These are phyloP conservation scores for Termitomyces sp. DNA, from an alignment of 768 basidiomycete genomes.

Conservation along the genomic window DNA sequence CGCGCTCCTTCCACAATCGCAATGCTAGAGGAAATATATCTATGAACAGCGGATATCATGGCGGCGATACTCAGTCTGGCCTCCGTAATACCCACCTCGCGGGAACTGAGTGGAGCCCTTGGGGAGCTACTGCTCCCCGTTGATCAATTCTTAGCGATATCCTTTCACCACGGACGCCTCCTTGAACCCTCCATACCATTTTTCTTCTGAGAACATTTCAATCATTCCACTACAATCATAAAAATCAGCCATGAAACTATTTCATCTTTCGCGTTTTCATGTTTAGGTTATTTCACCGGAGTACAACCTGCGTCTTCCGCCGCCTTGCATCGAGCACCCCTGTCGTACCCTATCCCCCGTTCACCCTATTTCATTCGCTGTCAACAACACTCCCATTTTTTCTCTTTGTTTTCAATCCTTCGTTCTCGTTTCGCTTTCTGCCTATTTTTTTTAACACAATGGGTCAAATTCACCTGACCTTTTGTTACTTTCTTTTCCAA, in stretches of 20 bases:
- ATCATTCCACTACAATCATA: conserved; percentile 9
- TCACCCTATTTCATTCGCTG: conserved; percentile 9
- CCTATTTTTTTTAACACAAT: not conserved
- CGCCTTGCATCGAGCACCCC: conserved; percentile 4
- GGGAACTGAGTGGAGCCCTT: conserved; percentile 28
- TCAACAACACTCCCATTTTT: not conserved
- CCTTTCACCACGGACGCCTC: conserved; percentile 5
- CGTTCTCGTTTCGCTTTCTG: not conserved
- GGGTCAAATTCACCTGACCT: not conserved
- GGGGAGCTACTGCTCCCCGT: conserved; percentile 20
- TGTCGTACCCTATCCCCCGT: conserved; percentile 4
- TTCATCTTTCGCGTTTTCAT: conserved; percentile 10
- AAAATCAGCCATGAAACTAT: conserved; percentile 5
- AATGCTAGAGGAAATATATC: conserved; percentile 20
- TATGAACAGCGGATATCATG: conserved; percentile 16
- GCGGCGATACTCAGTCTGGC: conserved; percentile 15
- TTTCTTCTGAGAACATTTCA: conserved; percentile 4
- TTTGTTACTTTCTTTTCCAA: not conserved
- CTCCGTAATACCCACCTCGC: conserved; percentile 14
- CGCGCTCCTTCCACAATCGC: conserved; percentile 21
- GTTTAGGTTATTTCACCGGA: conserved; percentile 8
- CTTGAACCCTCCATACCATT: not conserved
- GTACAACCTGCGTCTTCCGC: conserved; percentile 5
- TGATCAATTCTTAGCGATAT: conserved; percentile 9
- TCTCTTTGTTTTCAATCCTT: not conserved